Conservation (phyloP, 2,329 filamentous ascomycete species). For the Tolypocladium sp. region DNA sequence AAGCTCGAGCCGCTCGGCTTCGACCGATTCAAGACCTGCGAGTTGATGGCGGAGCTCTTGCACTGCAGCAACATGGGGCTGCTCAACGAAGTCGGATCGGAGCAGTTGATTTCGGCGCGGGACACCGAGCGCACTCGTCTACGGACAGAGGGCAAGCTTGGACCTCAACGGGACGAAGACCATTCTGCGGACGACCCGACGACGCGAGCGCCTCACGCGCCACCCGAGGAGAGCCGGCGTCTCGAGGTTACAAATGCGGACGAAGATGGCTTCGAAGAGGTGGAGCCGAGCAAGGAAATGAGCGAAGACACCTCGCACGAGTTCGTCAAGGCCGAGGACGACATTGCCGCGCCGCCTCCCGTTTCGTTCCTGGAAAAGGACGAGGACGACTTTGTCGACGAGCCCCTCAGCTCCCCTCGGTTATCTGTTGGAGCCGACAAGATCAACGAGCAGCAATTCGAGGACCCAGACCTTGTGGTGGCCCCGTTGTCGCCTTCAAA, state of each 20-base stretch:
- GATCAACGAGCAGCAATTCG: slow-evolving; percentile 39
- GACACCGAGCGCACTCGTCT: slow-evolving; percentile 76
- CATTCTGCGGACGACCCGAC: slow-evolving; percentile 47
- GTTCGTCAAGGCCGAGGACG: slow-evolving; percentile 51
- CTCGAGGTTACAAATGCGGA: slow-evolving; percentile 73
- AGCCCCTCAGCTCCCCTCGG: slow-evolving; percentile 61
- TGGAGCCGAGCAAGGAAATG: slow-evolving; percentile 59
- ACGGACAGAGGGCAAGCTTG: slow-evolving; percentile 65
- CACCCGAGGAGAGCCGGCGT: slow-evolving; percentile 54
- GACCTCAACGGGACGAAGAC: slow-evolving; percentile 27
- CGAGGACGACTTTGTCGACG: slow-evolving; percentile 69
- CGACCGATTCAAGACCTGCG: slow-evolving; percentile 97
- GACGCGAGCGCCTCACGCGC: slow-evolving; percentile 43
- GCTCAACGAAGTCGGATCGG: slow-evolving; percentile 82
- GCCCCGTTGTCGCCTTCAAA: slow-evolving; percentile 47
- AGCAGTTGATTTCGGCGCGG: slow-evolving; percentile 71
- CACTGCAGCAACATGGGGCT: slow-evolving; percentile 99
- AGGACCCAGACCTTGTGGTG: slow-evolving; percentile 48
- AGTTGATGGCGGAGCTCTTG: slow-evolving; percentile 93
- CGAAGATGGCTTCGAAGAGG: slow-evolving; percentile 91
- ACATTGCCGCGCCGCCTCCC: slow-evolving; percentile 26
- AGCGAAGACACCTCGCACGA: slow-evolving; percentile 65
- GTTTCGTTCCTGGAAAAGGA: slow-evolving; percentile 36
- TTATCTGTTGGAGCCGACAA: slow-evolving; percentile 54
- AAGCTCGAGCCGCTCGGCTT: slow-evolving; percentile 93